A percentile compares a stretch with the other conserved stretches of the same genome.
phyloP scores from a whole-genome alignment of 1,284 basidiomycete genomes.

The Ustilago tritici region DNA sequence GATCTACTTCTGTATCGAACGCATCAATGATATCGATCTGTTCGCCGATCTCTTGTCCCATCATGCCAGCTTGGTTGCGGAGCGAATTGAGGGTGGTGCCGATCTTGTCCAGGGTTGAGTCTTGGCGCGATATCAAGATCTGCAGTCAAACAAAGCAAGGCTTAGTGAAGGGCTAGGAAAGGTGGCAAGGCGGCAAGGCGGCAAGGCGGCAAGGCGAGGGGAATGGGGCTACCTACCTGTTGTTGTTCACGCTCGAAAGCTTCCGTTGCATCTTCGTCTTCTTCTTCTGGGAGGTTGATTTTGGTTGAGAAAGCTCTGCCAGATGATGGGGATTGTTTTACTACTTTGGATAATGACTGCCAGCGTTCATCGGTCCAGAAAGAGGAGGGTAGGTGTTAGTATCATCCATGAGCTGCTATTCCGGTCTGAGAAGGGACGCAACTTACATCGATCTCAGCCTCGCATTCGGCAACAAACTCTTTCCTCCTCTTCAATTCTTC shows the following conservation, averaged over 20 bases:
- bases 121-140: slow-evolving; percentile 62
- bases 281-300: slow-evolving; percentile 38
- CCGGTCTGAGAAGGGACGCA: not conserved
- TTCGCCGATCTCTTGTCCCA: slow-evolving; percentile 66
- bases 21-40: slow-evolving; percentile 66
- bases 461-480: slow-evolving; percentile 55
- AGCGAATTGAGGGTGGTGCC: slow-evolving; percentile 59
- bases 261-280: slow-evolving; percentile 54
- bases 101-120: slow-evolving; percentile 64
- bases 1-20: slow-evolving; percentile 64
- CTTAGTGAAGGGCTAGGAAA: not conserved
- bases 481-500: slow-evolving; percentile 54
- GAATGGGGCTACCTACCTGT: slow-evolving; percentile 47
- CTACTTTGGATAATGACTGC: slow-evolving; percentile 36
- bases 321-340: slow-evolving; percentile 20
- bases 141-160: slow-evolving; percentile 2
- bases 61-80: slow-evolving; percentile 61
- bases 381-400: not conserved
- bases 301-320: slow-evolving; percentile 33
- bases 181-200: not conserved
- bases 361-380: no score
- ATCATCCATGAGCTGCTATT: not conserved
- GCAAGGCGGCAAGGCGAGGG: not conserved
- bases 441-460: slow-evolving; percentile 51
- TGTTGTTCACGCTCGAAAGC: slow-evolving; percentile 67